Base-by-base conservation (phyloP, 805 yeast species). In the Yamadazyma paraphyllophila region DNA sequence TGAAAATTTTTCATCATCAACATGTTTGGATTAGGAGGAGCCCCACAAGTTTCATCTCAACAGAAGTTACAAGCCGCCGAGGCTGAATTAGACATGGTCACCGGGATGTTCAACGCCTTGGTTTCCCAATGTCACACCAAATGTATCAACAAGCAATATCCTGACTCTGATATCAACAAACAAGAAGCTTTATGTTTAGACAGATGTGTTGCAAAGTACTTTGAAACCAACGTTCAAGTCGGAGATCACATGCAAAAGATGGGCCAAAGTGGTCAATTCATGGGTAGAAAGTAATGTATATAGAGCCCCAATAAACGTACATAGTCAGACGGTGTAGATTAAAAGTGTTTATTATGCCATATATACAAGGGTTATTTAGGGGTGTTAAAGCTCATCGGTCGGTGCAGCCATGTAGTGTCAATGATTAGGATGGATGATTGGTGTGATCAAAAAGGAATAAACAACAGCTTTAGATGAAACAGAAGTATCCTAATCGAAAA, bases 81-180 rank as follows among this genome's bases (percentile, higher is more conserved):
- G 72, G 88, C 96, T 47, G 99, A 92, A 69, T 78, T 92, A 55
- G 99, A 92, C 67, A 85, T 94, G 83, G 96, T 92, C 57, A 91
- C 97, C 33, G 96, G 94, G 57, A 90, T 92, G 97, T 92, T 92
- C 81, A 92, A 92, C 80, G 79, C 83, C 60, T 75, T 91, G 59
- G 95, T 90, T 17, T 91, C 85, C 59, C 85, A 88, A 56, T 91
- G 98, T 66, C 94, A 91, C 68, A 67, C 72, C 56, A 91, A 91
- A 72, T 91, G 98, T 73, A 85, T 90, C 63, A 76, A 59, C 61
- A 73, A 71, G 52, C 58, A 71, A 43, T 91, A 90, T 71, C 57
- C 67, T 43, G 91, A 88, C 44, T 85, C 89, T 45, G 90, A 83
- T 17, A 74, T 91, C 51, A 78, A 75, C 69, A 88, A 86, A 72